phyloP scores from a whole-genome alignment of 2,329 filamentous ascomycete species.

The Leptographium radiaticola region DNA sequence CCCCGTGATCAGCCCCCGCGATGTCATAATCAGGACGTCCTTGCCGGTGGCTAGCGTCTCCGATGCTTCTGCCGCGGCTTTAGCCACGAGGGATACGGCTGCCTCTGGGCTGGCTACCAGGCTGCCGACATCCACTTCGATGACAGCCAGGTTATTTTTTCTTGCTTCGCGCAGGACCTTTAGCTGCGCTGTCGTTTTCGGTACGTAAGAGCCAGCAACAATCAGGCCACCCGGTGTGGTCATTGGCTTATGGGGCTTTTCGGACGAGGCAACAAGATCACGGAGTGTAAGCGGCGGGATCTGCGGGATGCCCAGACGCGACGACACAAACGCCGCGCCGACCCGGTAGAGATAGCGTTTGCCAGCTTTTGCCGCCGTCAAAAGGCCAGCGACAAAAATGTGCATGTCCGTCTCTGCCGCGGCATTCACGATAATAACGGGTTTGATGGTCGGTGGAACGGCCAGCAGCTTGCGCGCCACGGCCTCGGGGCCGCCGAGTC shows the following conservation, averaged over 20 bases:
- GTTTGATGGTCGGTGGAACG: constrained; percentile 21
- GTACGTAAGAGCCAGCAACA: constrained; percentile 44
- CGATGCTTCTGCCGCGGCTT: constrained; percentile 21
- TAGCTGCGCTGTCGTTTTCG: constrained; percentile 44
- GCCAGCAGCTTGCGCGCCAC: constrained; percentile 26
- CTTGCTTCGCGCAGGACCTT: constrained; percentile 26
- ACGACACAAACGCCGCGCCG: constrained; percentile 29
- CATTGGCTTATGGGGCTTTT: constrained; percentile 5
- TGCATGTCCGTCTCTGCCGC: constrained; percentile 38
- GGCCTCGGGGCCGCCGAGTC: constrained; percentile 19
- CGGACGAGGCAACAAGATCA: constrained; percentile 23
- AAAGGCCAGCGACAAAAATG: constrained; percentile 35
- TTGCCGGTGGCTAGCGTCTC: constrained; percentile 25
- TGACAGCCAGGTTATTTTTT: constrained; percentile 26
- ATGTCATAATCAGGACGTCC: constrained; percentile 48
- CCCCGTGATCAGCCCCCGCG: constrained; percentile 31
- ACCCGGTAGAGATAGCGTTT: constrained; percentile 26
- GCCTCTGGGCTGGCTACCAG: constrained; percentile 23
- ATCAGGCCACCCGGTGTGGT: constrained; percentile 32
- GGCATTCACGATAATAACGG: constrained; percentile 35
- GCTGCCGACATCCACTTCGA: constrained; percentile 34
- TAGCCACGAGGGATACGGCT: constrained; percentile 11
- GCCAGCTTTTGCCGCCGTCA: constrained; percentile 17
- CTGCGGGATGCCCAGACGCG: constrained; percentile 35
- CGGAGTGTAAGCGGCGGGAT: constrained; percentile 35